Base-by-base conservation (phyloP, 495 filamentous ascomycete species). In the Apodospora peruviana region DNA sequence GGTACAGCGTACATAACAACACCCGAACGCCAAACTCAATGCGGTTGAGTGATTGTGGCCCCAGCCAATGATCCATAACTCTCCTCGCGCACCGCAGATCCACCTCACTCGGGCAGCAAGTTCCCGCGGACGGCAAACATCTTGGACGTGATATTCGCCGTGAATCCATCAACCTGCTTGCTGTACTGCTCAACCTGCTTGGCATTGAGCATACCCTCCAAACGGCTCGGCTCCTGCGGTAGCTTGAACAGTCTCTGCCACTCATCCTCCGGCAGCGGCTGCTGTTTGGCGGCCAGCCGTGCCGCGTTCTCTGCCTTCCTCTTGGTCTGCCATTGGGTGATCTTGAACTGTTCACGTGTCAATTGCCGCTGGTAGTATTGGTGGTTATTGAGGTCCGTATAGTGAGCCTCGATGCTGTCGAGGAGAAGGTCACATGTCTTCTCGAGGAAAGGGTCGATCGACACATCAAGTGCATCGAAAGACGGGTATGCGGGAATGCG, bases 181-280 rank as follows among this genome's bases (percentile, higher is more conserved):
- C 90, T 87, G 73, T 97, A 98, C 76, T 97, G 94, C 68, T 98
- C 93, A 21, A 97, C 91, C 71, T 98, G 93, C 61, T 88, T 79
- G 45, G 86, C 88, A 64, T 96, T 95, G 60, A 98, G 73, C 77
- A 98, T 84, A 50, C 81, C 85, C 73, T 97, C 93, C 55, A 98
- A 71, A 50, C 94, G 77, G 66, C 85, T 90, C 45, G 93, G 93
- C 72, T 98, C 93, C 67, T 86, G 79, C 17, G 93, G 93, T 42
- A 97, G 79, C 80, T 98, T 98, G 79, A 96, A 98, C 58, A 97
- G 72, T 60, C 88, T 85, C 71, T 91, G 87, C 93, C 93, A 98
- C 72, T 98, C 94, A 60, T 96, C 91, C 74, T 98, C 93, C 16
- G 91, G 91, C 32, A 97, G 78, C 25, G 83, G 82, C 24, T 82